Base-by-base conservation (phyloP, 768 basidiomycete genomes). In the Agrocybe pediades region DNA sequence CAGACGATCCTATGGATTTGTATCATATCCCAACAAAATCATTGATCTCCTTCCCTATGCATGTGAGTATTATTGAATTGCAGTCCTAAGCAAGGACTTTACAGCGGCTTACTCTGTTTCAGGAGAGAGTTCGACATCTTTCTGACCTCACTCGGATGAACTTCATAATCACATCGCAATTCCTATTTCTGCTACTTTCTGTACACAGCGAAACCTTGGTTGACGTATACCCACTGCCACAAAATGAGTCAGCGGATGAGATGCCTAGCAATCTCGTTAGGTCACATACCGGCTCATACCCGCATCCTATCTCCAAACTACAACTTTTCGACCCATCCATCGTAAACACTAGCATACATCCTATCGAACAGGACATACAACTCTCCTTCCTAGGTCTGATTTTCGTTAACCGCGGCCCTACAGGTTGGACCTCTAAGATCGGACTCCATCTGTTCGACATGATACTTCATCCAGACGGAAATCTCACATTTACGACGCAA, bases 1-100 rank as follows among this genome's bases (percentile, higher is more conserved):
- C 55, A 7, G 54, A 62, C 46, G 61, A 62, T 30, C 59, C 57
- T 23, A 58, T 64, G 54, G 56, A 66, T 41, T 26, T 66, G 15
- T 62, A 59, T 43, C 65, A 66, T 53, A 62, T 66, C 11, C 65
- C 65, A 15, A 58, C 65, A 27, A 52, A 56, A 23, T 46, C 58
- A 6, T 55, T 36, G 26, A 19, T 61, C 9, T 51, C 51, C 27
- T 30, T 61, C 19, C 63, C 65, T 26, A 58, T 64, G 54, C 62
- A 64, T 49, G 65, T 62, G 54, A 41, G 65, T 58, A 33, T 16
- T 24, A 42, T n/a, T 21, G 16, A 15, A 23, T 26, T 27, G 13
- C 23, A 29, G 13, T 45, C 20, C 24, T 46, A 49, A 26, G 15
- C 40, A 43, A 17, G n/a, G n/a, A n/a, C n/a, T n/a, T n/a, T n/a